Evolutionary conservation across 1,139 yeast genomes (phyloP), one percentile per base, ranked within the genome.

Genomic region (Kodamaea plutei): DNA sequence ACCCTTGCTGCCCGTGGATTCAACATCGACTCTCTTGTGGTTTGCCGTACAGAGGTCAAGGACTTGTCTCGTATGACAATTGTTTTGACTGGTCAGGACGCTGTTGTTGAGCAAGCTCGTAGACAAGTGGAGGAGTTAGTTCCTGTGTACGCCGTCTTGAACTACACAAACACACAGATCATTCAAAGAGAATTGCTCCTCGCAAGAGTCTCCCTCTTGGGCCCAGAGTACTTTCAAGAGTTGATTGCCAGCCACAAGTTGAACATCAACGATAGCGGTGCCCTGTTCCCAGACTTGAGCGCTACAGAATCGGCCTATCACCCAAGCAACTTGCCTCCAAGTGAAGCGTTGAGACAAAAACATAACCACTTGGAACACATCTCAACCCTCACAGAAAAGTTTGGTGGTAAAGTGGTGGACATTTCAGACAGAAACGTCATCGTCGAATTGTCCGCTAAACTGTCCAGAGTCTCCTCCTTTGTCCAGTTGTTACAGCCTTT

Each of bases 1-100:
- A 89, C 96, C 30, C 71, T 91, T 47, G 98, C 98, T 22, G 97
- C 96, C 25, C 76, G 98, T 57, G 98, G 98, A 8, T 91, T 91
- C 76, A 91, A 91, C 64, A 91, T 91, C 53, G 98, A 91, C 59
- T 89, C 97, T 6, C 73, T 91, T 47, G 96, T 91, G 38, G 98
- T 91, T 29, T 89, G 96, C 59, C 85, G 82, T 65, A 91, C 98
- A 20, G 97, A 91, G 58, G 97, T 91, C 40, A 81, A 83, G 61
- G 96, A 91, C 56, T 73, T 91, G 47, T 84, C 96, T 20, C 76
- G 98, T 57, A 91, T 91, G 98, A 91, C 98, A 8, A 85, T 91
- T 51, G 96, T 87, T 19, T 71, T 91, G 50, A 82, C 81, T 38
- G 98, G 97, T 38, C 95, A 88, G 57, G 96, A 89, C 52, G 96